phyloP scores from a whole-genome alignment of 2,329 filamentous ascomycete species.

The Aspergillus fischeri region DNA sequence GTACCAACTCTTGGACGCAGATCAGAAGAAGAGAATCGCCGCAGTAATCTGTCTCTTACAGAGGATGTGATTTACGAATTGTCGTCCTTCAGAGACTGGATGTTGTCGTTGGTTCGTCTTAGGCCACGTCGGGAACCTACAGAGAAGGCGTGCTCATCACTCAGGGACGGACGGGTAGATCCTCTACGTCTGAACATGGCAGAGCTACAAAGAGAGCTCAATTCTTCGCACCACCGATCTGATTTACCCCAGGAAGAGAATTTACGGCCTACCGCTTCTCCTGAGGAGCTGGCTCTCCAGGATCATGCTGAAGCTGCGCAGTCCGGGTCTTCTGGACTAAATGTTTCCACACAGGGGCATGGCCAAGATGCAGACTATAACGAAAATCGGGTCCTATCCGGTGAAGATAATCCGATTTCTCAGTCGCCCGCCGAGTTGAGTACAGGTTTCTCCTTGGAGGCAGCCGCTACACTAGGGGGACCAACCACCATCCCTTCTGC shows the following conservation, averaged over 20 bases:
- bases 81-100: constrained; percentile 26
- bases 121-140: constrained; percentile 13
- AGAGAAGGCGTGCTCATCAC: constrained; percentile 9
- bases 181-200: constrained; percentile 28
- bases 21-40: constrained; percentile 37
- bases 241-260: constrained; percentile 11
- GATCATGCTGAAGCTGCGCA: constrained; percentile 10
- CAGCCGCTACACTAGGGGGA: constrained; percentile 21
- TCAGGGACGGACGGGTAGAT: constrained; percentile 23
- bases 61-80: constrained; percentile 39
- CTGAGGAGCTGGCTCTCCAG: constrained; percentile 14
- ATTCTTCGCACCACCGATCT: constrained; percentile 14
- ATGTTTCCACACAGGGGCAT: constrained; percentile 8
- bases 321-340: constrained; percentile 9
- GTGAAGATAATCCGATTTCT: constrained; percentile 35
- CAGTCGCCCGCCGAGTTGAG: constrained; percentile 38
- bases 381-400: constrained; percentile 21
- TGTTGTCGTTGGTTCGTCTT: constrained; percentile 29
- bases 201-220: constrained; percentile 27
- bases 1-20: constrained; percentile 37
- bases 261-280: constrained; percentile 9
- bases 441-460: constrained; percentile 27
- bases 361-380: constrained; percentile 16
- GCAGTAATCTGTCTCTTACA: constrained; percentile 31
- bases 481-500: constrained; percentile 16